A percentile compares a stretch with the other conserved stretches of the same genome.
Evolutionary conservation across 495 filamentous ascomycete genomes (phyloP).

Genomic region (Hypoxylon subgilvum): DNA sequence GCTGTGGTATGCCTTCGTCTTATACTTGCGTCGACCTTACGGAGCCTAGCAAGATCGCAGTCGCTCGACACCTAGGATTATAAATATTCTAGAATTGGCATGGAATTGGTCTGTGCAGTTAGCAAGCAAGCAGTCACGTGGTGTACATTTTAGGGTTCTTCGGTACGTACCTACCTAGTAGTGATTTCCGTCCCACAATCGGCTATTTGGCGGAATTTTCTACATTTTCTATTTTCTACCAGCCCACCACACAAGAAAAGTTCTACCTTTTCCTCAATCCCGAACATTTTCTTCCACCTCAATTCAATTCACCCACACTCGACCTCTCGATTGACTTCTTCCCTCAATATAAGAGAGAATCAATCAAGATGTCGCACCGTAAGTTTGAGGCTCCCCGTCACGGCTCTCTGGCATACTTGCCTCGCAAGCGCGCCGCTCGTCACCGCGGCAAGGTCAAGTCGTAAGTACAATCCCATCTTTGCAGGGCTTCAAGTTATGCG

Average conservation of each 20-base stretch:
- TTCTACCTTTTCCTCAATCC: constrained; percentile 25
- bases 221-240: no score
- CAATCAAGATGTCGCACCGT: constrained; percentile 67
- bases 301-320: constrained; percentile 35
- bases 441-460: constrained; percentile 99
- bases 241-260: constrained; percentile 29
- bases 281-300: constrained; percentile 36
- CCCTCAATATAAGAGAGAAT: constrained; percentile 40
- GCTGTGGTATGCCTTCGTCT: no score
- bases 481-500: not conserved
- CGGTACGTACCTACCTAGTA: no score
- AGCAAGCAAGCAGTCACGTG: constrained; percentile 10
- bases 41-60: no score
- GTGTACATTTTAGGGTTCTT: constrained; percentile 25
- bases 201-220: constrained; percentile 41
- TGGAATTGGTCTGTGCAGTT: no score
- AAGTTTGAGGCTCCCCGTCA: constrained; percentile 94
- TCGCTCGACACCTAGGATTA: no score
- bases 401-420: constrained; percentile 96
- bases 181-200: constrained; percentile 20
- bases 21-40: no score
- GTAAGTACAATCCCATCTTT: constrained; percentile 57
- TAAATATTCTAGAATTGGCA: not conserved
- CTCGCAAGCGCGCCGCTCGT: constrained; percentile 93
- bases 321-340: constrained; percentile 41